These are phyloP conservation scores for Zalaria obscura DNA, from an alignment of 2,329 filamentous ascomycete genomes.

Conservation along the genomic window DNA sequence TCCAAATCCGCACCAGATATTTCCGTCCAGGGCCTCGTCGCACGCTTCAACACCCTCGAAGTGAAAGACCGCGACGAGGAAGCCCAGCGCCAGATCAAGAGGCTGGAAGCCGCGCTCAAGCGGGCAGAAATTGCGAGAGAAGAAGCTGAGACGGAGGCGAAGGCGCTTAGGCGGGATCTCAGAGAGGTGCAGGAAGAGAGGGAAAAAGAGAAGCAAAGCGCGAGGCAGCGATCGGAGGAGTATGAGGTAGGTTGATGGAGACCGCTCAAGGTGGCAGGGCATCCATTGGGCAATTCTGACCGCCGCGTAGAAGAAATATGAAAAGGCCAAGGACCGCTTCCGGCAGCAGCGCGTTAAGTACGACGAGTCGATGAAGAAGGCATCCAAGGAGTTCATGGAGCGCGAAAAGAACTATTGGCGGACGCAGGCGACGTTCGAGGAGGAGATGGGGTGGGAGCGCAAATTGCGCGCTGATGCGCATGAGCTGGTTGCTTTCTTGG, in stretches of 20 bases:
- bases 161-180: conserved; percentile 47
- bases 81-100: conserved; percentile 23
- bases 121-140: conserved; percentile 36
- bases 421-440: conserved; percentile 38
- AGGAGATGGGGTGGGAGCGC: conserved; percentile 47
- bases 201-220: conserved; percentile 52
- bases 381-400: conserved; percentile 41
- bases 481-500: conserved; percentile 62
- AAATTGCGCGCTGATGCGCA: conserved; percentile 52
- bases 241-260: conserved; percentile 8
- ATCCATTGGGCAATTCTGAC: not conserved
- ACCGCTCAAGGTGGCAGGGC: no score
- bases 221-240: conserved; percentile 33
- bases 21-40: conserved; percentile 33
- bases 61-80: conserved; percentile 31
- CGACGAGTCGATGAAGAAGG: conserved; percentile 18
- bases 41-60: conserved; percentile 58
- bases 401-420: conserved; percentile 48
- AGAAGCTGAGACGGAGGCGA: conserved; percentile 56
- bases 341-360: conserved; percentile 17
- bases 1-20: conserved; percentile 4
- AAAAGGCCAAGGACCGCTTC: conserved; percentile 9
- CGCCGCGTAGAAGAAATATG: conserved; percentile 8
- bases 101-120: conserved; percentile 28
- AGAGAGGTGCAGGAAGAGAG: conserved; percentile 44